Evolutionary conservation across 1,284 basidiomycete genomes (phyloP).

Genomic region (Heliocybe sulcata): DNA sequence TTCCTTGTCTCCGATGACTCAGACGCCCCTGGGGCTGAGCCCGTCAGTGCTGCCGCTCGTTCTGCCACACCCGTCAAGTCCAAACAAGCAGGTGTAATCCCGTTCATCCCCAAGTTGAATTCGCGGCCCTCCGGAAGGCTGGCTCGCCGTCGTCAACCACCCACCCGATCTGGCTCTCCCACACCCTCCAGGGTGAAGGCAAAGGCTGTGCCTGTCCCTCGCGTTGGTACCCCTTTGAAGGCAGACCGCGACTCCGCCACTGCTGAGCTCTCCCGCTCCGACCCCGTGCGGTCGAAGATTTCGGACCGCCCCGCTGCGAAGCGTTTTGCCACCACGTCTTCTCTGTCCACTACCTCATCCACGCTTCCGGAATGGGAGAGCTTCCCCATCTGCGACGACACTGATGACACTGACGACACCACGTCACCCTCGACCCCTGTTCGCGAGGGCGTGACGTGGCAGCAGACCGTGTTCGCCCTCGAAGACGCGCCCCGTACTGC

Average conservation of each 20-base stretch:
- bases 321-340: constrained; percentile 19
- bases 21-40: constrained; percentile 17
- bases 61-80: background rate
- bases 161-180: constrained; percentile 23
- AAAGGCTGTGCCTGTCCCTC: constrained; percentile 31
- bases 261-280: constrained; percentile 28
- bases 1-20: constrained; percentile 40
- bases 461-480: constrained; percentile 18
- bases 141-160: constrained; percentile 44
- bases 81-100: background rate
- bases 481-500: constrained; percentile 43
- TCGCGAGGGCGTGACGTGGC: constrained; percentile 21
- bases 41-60: constrained; percentile 19
- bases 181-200: constrained; percentile 27
- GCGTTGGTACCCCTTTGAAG: constrained; percentile 3
- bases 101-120: constrained; percentile 27
- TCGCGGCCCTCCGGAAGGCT: constrained; percentile 42
- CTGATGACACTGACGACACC: constrained; percentile 37
- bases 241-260: constrained; percentile 5
- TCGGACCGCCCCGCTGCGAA: constrained; percentile 21
- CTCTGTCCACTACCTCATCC: constrained; percentile 8
- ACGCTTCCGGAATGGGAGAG: constrained; percentile 18
- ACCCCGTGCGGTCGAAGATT: constrained; percentile 24
- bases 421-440: constrained; percentile 26
- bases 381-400: constrained; percentile 67